Percentiles rank a stretch among this genome's conserved stretches.
Conservation (phyloP, 352 stramenopile genomes). For the Phytophthora palmivora region DNA sequence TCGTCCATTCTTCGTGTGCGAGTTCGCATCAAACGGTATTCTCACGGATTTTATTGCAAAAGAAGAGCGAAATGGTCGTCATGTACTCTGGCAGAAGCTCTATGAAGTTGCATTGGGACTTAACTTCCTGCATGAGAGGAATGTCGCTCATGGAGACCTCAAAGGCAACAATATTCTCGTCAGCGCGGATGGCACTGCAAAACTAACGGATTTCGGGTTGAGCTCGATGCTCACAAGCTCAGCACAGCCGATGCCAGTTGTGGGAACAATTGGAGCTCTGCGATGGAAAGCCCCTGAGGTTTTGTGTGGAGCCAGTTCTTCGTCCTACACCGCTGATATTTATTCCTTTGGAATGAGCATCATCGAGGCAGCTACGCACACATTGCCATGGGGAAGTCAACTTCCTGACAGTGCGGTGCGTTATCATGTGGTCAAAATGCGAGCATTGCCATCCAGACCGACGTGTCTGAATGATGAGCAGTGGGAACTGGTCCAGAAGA, state of each 20-base stretch:
- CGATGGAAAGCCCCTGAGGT: slow-evolving; percentile 39
- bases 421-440: slow-evolving; percentile 23
- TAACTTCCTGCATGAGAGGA: slow-evolving; percentile 30
- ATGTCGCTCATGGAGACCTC: slow-evolving; percentile 23
- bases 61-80: slow-evolving; percentile 8
- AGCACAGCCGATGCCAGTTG: not conserved
- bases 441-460: slow-evolving; percentile 12
- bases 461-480: slow-evolving; percentile 26
- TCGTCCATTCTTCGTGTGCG: slow-evolving; percentile 30
- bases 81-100: slow-evolving; percentile 30
- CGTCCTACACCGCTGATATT: slow-evolving; percentile 1
- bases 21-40: slow-evolving; percentile 34
- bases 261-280: slow-evolving; percentile 13
- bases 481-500: slow-evolving; percentile 26
- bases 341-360: not conserved
- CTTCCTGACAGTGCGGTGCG: not conserved
- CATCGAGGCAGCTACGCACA: slow-evolving; percentile 10
- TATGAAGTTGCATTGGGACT: slow-evolving; percentile 31
- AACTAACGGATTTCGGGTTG: slow-evolving; percentile 43
- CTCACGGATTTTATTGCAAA: slow-evolving; percentile 25
- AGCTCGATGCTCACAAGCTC: slow-evolving; percentile 23
- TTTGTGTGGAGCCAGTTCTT: slow-evolving; percentile 1
- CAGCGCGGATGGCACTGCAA: slow-evolving; percentile 30
- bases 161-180: slow-evolving; percentile 25
- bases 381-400: slow-evolving; percentile 13